These are phyloP conservation scores for Tubosaeta brunneosetosa DNA, from an alignment of 768 basidiomycete species.

Conservation along the genomic window DNA sequence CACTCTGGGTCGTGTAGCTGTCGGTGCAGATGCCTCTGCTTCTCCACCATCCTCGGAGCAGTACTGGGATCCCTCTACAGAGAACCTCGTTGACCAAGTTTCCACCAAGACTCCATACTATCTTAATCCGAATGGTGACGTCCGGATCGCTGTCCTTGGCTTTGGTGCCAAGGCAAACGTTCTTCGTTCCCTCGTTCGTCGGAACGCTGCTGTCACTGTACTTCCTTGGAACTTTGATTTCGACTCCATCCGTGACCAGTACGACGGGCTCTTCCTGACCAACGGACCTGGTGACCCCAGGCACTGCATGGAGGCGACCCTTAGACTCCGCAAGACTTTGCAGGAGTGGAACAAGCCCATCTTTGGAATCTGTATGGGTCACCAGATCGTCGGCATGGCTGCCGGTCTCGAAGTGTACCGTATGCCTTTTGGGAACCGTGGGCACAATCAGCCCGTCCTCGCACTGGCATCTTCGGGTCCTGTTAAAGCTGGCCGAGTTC, in stretches of 20 bases:
- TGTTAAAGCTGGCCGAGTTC: constrained; percentile 93
- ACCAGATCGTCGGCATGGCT: constrained; percentile 96
- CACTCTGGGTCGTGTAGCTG: constrained; percentile 85
- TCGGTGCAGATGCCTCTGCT: constrained; percentile 66
- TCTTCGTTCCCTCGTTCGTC: constrained; percentile 83
- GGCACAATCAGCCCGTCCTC: constrained; percentile 97
- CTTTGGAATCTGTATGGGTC: constrained; percentile 99
- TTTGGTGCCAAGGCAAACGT: constrained; percentile 99
- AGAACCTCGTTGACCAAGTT: constrained; percentile 92
- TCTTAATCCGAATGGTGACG: constrained; percentile 80
- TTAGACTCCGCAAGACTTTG: constrained; percentile 76
- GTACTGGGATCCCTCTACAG: constrained; percentile 89
- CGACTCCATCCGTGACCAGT: constrained; percentile 84
- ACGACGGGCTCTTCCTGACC: constrained; percentile 91
- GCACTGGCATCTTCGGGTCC: constrained; percentile 91
- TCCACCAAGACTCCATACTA: constrained; percentile 83
- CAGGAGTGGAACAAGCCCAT: constrained; percentile 89
- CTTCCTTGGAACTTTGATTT: constrained; percentile 98
- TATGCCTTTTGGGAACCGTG: constrained; percentile 99
- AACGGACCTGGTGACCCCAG: constrained; percentile 96
- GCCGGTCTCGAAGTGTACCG: constrained; percentile 95
- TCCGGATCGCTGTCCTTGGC: constrained; percentile 93
- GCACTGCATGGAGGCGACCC: constrained; percentile 81
- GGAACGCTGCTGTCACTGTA: constrained; percentile 92
- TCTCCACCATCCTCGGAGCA: constrained; percentile 59